phyloP scores from a whole-genome alignment of 768 basidiomycete genomes.

The Sarcodon aspratus region DNA sequence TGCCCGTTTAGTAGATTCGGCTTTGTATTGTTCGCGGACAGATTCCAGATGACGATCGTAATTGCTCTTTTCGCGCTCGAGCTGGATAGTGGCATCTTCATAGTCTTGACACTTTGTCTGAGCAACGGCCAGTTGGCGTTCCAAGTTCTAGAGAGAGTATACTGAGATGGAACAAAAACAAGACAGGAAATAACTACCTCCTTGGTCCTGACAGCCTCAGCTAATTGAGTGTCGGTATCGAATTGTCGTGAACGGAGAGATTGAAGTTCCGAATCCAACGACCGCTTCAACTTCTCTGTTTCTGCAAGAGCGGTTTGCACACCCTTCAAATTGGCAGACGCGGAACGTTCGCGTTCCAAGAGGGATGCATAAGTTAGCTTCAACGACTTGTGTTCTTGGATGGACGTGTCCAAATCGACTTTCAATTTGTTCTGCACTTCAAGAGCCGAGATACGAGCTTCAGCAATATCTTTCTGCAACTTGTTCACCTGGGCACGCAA shows the following conservation, averaged over 20 bases:
- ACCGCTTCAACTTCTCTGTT: slow-evolving; percentile 57
- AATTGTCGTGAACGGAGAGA: slow-evolving; percentile 56
- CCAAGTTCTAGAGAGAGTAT: slow-evolving; percentile 41
- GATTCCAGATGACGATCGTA: slow-evolving; percentile 66
- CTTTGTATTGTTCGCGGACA: slow-evolving; percentile 59
- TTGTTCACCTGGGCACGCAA: slow-evolving; percentile 53
- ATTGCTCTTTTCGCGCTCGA: slow-evolving; percentile 72
- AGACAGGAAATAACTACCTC: slow-evolving; percentile 42
- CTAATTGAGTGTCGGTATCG: slow-evolving; percentile 52
- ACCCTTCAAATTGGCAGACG: slow-evolving; percentile 38
- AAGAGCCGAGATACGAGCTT: slow-evolving; percentile 46
- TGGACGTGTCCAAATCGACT: slow-evolving; percentile 58
- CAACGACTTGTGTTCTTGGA: slow-evolving; percentile 48
- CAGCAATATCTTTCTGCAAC: slow-evolving; percentile 57
- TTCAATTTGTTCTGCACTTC: slow-evolving; percentile 66
- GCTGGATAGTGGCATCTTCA: slow-evolving; percentile 78
- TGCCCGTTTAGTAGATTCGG: slow-evolving; percentile 59
- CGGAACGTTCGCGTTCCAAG: slow-evolving; percentile 44
- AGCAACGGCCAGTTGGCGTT: slow-evolving; percentile 62
- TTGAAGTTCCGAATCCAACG: slow-evolving; percentile 63
- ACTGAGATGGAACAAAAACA: not conserved
- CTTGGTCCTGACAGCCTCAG: slow-evolving; percentile 50
- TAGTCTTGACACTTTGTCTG: slow-evolving; percentile 75
- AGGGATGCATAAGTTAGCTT: slow-evolving; percentile 53
- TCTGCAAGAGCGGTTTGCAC: slow-evolving; percentile 38